Conservation (phyloP, 306 rosid genomes). For the Astragalus glycyphyllos region DNA sequence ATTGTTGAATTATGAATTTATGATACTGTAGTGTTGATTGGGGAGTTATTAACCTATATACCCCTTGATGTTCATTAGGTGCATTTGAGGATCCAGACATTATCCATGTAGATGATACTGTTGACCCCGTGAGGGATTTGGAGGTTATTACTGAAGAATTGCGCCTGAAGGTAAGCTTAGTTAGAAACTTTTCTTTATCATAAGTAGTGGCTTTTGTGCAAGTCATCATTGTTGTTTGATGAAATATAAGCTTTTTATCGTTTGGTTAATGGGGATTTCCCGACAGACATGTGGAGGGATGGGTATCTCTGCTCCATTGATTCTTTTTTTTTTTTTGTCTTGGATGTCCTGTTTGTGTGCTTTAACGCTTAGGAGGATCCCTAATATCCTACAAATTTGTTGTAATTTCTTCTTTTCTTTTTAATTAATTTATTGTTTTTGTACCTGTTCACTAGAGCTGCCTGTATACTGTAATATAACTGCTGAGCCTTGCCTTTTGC, state of each 20-base stretch:
- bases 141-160: constrained; percentile 85
- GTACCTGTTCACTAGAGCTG: background rate
- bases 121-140: constrained; percentile 98
- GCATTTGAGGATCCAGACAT: constrained; percentile 98
- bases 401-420: constrained; percentile 19
- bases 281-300: background rate
- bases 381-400: constrained; percentile 1
- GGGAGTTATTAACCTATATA: constrained; percentile 22
- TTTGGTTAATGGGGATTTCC: constrained; percentile 8
- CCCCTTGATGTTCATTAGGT: constrained; percentile 55
- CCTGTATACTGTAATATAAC: constrained; percentile 31
- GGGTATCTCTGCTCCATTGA: constrained; percentile 12
- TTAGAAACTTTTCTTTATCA: constrained; percentile 11
- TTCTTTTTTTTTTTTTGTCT: background rate
- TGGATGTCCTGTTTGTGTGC: background rate
- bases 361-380: background rate
- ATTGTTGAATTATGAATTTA: constrained; percentile 7
- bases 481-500: constrained; percentile 30
- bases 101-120: constrained; percentile 90
- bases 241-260: constrained; percentile 13
- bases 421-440: constrained; percentile 16
- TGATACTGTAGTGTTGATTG: constrained; percentile 2
- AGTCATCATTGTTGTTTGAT: constrained; percentile 17
- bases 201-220: background rate
- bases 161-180: constrained; percentile 74